These are phyloP conservation scores for Botrytis pseudocinerea DNA, from an alignment of 2,329 filamentous ascomycete genomes.

Conservation along the genomic window DNA sequence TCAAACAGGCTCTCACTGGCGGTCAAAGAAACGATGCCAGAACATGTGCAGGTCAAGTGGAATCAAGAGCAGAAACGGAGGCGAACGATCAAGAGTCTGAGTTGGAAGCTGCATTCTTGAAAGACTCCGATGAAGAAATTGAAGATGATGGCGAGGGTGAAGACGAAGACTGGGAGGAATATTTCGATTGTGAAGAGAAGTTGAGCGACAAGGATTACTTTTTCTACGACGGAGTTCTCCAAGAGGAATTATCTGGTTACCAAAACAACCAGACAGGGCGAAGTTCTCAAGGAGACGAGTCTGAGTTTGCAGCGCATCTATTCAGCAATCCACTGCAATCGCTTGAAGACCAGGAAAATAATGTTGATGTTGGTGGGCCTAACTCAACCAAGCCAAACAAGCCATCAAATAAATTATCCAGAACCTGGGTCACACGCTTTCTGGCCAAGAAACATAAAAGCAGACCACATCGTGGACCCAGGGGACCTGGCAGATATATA, in stretches of 20 bases:
- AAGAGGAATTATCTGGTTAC: not conserved
- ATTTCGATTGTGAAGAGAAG: not conserved
- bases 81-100: not conserved
- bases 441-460: not conserved
- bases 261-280: not conserved
- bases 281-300: not conserved
- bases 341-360: not conserved
- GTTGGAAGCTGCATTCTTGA: not conserved
- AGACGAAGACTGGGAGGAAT: not conserved
- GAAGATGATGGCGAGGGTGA: not conserved
- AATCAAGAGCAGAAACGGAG: not conserved
- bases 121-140: not conserved
- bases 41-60: rapidly evolving
- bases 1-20: not conserved
- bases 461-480: not conserved
- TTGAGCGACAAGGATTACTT: not conserved
- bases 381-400: not conserved
- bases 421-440: not conserved
- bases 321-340: not conserved
- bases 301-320: not conserved
- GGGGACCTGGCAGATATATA: not conserved
- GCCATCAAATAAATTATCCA: not conserved
- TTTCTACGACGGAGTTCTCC: not conserved
- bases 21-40: not conserved
- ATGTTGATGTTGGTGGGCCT: rapidly evolving